Conservation (phyloP, 75 land plant genomes). For the Pinus tabuliformis region DNA sequence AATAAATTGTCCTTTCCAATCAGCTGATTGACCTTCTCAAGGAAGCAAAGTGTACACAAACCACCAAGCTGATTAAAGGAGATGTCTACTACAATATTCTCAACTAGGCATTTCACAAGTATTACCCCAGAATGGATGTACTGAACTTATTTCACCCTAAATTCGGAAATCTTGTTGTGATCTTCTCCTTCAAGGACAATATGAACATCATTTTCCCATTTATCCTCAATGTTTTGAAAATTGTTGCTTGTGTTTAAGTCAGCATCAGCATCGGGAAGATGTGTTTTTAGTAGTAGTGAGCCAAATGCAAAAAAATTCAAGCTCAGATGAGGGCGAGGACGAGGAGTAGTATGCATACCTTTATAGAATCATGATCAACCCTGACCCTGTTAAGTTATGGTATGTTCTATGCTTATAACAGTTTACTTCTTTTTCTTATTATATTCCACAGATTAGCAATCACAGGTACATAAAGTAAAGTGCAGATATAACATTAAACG, state of each 20-base stretch:
- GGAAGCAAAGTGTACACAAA: conserved; percentile 59
- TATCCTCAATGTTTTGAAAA: conserved; percentile 12
- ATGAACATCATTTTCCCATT: conserved; percentile 48
- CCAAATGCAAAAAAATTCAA: too few species aligned
- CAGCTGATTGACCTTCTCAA: conserved; percentile 52
- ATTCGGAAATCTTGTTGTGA: conserved; percentile 40
- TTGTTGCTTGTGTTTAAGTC: conserved; percentile 57
- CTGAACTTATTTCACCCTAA: conserved; percentile 69
- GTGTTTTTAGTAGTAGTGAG: conserved; percentile 72
- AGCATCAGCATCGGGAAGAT: conserved; percentile 83
- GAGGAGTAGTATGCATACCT: too few species aligned
- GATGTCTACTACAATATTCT: conserved; percentile 67
- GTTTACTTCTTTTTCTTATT: too few species aligned
- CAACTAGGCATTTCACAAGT: conserved; percentile 62
- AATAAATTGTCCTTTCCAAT: conserved; percentile 68
- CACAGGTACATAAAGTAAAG: too few species aligned
- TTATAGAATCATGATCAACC: conserved; percentile 14
- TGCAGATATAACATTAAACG: too few species aligned
- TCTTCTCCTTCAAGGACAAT: conserved; percentile 55
- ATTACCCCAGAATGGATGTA: conserved; percentile 31
- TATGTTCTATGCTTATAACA: too few species aligned
- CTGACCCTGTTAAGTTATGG: too few species aligned
- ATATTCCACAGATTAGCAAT: too few species aligned
- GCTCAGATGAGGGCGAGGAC: too few species aligned
- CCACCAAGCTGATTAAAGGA: conserved; percentile 77